A percentile compares a stretch with the other conserved stretches of the same genome.
Evolutionary conservation across 1,284 basidiomycete genomes (phyloP).

Genomic region (Cryptococcus floricola): DNA sequence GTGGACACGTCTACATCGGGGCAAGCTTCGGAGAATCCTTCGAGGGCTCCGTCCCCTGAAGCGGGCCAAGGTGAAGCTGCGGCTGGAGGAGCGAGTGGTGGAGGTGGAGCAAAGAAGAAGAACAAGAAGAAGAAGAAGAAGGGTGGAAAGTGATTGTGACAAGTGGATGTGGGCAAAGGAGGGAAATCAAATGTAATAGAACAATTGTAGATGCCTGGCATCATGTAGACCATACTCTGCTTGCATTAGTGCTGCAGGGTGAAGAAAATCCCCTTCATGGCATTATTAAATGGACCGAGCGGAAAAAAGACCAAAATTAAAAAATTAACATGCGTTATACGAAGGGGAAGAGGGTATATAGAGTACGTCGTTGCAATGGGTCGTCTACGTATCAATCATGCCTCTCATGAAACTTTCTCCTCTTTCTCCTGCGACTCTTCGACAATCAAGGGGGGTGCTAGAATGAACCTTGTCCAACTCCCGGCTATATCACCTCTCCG

Average conservation of each 20-base stretch:
- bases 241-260: neutral
- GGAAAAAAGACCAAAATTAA: too few relatives aligned
- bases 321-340: constrained; percentile 3
- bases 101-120: constrained; percentile 39
- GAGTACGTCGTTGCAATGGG: too few relatives aligned
- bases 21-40: constrained; percentile 7
- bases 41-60: constrained; percentile 16
- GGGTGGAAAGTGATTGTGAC: constrained; percentile 24
- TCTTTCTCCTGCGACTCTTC: too few relatives aligned
- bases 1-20: neutral
- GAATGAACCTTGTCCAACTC: neutral
- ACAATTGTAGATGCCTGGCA: neutral
- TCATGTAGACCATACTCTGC: too few relatives aligned
- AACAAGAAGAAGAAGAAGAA: constrained; percentile 38
- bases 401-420: too few relatives aligned
- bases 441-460: neutral
- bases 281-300: too few relatives aligned
- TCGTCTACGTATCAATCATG: too few relatives aligned
- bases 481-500: neutral
- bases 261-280: neutral
- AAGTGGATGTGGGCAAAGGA: constrained; percentile 42
- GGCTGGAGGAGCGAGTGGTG: constrained; percentile 1
- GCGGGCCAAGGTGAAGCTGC: neutral
- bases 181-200: constrained; percentile 1
- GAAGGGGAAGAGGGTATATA: neutral